Percentiles rank a stretch among this genome's conserved stretches.
Conservation (phyloP, 352 stramenopile species). For the Aphanomyces euteiches region DNA sequence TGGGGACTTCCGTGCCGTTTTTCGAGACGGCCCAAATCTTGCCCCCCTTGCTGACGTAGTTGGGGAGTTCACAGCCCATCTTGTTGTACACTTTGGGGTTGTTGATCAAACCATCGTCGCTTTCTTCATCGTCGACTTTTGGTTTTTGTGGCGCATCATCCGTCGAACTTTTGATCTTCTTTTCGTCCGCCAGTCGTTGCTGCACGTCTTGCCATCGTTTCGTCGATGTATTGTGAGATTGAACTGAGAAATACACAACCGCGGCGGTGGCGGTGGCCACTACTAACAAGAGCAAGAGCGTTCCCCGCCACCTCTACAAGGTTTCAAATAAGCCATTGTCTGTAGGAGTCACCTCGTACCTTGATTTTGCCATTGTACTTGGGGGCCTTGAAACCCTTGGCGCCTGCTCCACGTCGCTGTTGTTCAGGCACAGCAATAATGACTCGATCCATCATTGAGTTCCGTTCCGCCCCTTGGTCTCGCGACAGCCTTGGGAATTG, state of each 20-base stretch:
- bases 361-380: conserved; percentile 24
- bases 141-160: background rate
- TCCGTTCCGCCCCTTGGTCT: background rate
- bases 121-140: conserved; percentile 33
- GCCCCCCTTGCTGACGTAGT: conserved; percentile 70
- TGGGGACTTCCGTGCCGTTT: conserved; percentile 47
- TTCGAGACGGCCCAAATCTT: conserved; percentile 50
- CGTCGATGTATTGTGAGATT: conserved; percentile 14
- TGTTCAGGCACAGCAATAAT: conserved; percentile 12
- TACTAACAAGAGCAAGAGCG: conserved; percentile 37
- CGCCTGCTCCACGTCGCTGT: background rate
- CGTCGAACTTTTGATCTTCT: background rate
- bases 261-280: conserved; percentile 28
- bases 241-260: conserved; percentile 32
- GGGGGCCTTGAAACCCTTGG: background rate
- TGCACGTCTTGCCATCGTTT: conserved; percentile 34
- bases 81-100: conserved; percentile 68
- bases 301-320: conserved; percentile 37
- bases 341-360: background rate
- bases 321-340: background rate
- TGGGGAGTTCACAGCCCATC: conserved; percentile 49
- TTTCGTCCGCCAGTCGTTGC: conserved; percentile 8
- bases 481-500: background rate
- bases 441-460: background rate
- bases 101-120: conserved; percentile 58